Base-by-base conservation (phyloP, 225 moss, liverwort and hornwort genomes). In the Pseudoscleropodium purum region DNA sequence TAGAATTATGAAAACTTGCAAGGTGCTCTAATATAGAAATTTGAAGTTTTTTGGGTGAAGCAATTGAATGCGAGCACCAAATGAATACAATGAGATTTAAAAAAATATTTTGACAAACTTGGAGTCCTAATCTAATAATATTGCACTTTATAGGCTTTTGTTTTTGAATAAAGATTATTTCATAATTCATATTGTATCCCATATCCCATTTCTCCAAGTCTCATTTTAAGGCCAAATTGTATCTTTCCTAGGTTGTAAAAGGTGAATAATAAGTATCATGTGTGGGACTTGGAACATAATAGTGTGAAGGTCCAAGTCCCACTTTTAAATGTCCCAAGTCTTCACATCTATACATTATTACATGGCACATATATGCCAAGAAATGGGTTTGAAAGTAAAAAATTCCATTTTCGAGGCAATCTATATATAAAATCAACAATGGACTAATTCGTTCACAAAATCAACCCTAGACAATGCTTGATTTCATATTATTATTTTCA, bases 181-280 rank as follows among this genome's bases (percentile, higher is more conserved):
- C 5, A 16, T 15, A 15, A 27, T 72, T 43, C 3, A 9, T 43
- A 3, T 2, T 16, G 26, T 43, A 11, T 4, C 2, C 1, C 4
- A 12, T 13, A 6, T 23, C 4, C 7, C 2, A n/a, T 69, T 12
- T 69, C 13, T n/a, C 13, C 7, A n/a, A 69, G 7, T n/a, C 7
- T 7, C 23, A 69, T n/a, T n/a, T 13, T 39, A 69, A 69, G 7
- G 13, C 13, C 13, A 13, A 69, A 69, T 24, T 0, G 1, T 7
- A 69, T n/a, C 13, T 69, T n/a, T 37, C 0, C 21, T 12, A 6
- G 23, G 4, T n/a, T 68, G 11, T 37, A 21, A 21, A 6, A 68
- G 21, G 21, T 68, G 1, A n/a, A 69, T 69, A 69, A 24, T n/a
- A 11, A 39, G 24, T n/a, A n/a, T 7, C 7, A 4, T 13, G n/a